A percentile compares a stretch with the other conserved stretches of the same genome.
These are phyloP conservation scores for Boletus reticulatus DNA, from an alignment of 768 basidiomycete species.

Conservation along the genomic window DNA sequence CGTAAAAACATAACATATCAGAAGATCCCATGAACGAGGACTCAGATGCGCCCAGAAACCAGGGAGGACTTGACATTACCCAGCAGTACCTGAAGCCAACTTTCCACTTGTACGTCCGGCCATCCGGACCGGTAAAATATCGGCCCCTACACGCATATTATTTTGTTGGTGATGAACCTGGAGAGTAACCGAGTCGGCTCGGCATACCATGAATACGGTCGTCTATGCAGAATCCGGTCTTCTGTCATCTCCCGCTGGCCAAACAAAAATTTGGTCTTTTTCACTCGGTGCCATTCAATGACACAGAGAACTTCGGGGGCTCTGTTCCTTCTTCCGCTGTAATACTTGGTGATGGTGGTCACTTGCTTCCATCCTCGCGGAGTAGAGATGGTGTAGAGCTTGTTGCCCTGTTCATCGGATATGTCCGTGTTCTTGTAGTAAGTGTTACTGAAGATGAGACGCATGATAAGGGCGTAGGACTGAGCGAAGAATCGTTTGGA, in stretches of 20 bases:
- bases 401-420: conserved; percentile 17
- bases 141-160: conserved; percentile 16
- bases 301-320: conserved; percentile 20
- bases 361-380: conserved; percentile 12
- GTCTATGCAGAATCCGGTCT: conserved; percentile 11
- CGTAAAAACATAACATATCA: background rate
- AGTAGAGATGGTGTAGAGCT: conserved; percentile 18
- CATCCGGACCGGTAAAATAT: conserved; percentile 30
- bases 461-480: conserved; percentile 1
- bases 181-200: background rate
- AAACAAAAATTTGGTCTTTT: conserved; percentile 27
- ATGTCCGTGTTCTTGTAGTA: conserved; percentile 19
- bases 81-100: conserved; percentile 17
- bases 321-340: background rate
- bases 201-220: conserved; percentile 10
- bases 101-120: conserved; percentile 33
- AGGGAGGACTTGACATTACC: conserved; percentile 17
- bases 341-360: conserved; percentile 10
- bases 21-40: background rate
- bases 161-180: background rate
- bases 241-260: conserved; percentile 21
- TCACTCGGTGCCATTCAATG: conserved; percentile 30
- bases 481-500: background rate
- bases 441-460: conserved; percentile 14
- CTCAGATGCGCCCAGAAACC: background rate